phyloP scores from a whole-genome alignment of 768 basidiomycete genomes.

The Pleurotus citrinopileatus region DNA sequence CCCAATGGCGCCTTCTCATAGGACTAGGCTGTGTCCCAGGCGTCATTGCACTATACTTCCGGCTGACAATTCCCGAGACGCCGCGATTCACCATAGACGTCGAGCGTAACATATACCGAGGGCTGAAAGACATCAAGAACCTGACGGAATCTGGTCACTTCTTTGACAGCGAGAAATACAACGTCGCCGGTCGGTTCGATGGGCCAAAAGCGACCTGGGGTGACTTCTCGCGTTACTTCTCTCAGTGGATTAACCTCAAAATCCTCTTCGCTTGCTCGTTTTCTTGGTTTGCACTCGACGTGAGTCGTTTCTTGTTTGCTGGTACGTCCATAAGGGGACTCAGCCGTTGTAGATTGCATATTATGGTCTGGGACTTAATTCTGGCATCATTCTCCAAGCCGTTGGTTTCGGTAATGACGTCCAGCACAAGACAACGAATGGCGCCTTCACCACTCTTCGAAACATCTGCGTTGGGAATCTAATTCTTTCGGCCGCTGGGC shows the following conservation, averaged over 20 bases:
- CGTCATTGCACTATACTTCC: slow-evolving; percentile 81
- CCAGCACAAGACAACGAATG: slow-evolving; percentile 13
- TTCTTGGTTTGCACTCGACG: slow-evolving; percentile 89
- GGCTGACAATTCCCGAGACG: slow-evolving; percentile 88
- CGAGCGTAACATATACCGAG: slow-evolving; percentile 77
- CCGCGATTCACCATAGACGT: slow-evolving; percentile 92
- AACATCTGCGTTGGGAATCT: slow-evolving; percentile 74
- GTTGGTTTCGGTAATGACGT: slow-evolving; percentile 66
- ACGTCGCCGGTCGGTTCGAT: slow-evolving; percentile 40
- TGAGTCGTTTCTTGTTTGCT: slow-evolving; percentile 24
- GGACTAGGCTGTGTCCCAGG: slow-evolving; percentile 86
- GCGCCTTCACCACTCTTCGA: slow-evolving; percentile 53
- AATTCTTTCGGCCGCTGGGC: slow-evolving; percentile 69
- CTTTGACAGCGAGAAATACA: slow-evolving; percentile 54
- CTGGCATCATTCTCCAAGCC: slow-evolving; percentile 64
- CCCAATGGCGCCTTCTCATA: slow-evolving; percentile 83
- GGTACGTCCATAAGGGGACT: neutral
- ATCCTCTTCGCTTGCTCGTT: slow-evolving; percentile 74
- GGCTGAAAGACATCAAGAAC: slow-evolving; percentile 65
- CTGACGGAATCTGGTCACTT: slow-evolving; percentile 55
- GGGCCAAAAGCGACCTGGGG: slow-evolving; percentile 58
- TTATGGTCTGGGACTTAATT: slow-evolving; percentile 86
- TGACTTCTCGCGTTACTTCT: slow-evolving; percentile 71
- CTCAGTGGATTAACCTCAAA: slow-evolving; percentile 74
- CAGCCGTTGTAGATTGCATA: slow-evolving; percentile 60